Conservation (phyloP, 2,329 filamentous ascomycete genomes). For the Fusarium continuum region DNA sequence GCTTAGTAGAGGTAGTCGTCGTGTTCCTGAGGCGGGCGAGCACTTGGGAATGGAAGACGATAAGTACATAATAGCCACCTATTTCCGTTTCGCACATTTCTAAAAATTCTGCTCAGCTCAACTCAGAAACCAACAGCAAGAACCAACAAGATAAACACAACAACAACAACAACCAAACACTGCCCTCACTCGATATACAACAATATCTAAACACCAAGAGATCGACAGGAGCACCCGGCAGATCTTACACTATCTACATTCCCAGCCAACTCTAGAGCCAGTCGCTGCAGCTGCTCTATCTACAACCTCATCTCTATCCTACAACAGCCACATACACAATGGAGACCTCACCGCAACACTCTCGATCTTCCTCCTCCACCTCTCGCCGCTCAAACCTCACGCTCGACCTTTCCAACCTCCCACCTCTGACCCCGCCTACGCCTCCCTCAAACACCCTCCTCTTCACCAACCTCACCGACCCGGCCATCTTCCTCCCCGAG, state of each 20-base stretch:
- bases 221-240: slow-evolving; percentile 19
- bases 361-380: slow-evolving; percentile 57
- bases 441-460: slow-evolving; percentile 84
- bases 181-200: too few relatives aligned
- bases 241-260: slow-evolving; percentile 5
- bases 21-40: slow-evolving; percentile 27
- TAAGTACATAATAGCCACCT: slow-evolving; percentile 35
- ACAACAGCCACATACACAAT: slow-evolving; percentile 41
- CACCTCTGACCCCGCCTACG: slow-evolving; percentile 74
- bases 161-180: neutral
- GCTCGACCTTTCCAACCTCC: slow-evolving; percentile 78
- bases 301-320: slow-evolving; percentile 5
- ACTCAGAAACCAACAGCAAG: slow-evolving; percentile 2
- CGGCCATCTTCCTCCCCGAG: slow-evolving; percentile 76
- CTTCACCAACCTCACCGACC: slow-evolving; percentile 80
- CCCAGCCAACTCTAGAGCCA: slow-evolving; percentile 1
- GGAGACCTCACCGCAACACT: slow-evolving; percentile 51
- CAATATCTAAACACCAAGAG: slow-evolving; percentile 1
- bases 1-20: slow-evolving; percentile 23
- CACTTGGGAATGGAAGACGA: slow-evolving; percentile 9
- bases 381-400: slow-evolving; percentile 64
- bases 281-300: slow-evolving; percentile 8
- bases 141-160: neutral
- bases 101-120: slow-evolving; percentile 12
- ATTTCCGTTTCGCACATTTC: slow-evolving; percentile 1